Evolutionary conservation across 441 rosid genomes (phyloP).

Genomic region (Adansonia gregorii): DNA sequence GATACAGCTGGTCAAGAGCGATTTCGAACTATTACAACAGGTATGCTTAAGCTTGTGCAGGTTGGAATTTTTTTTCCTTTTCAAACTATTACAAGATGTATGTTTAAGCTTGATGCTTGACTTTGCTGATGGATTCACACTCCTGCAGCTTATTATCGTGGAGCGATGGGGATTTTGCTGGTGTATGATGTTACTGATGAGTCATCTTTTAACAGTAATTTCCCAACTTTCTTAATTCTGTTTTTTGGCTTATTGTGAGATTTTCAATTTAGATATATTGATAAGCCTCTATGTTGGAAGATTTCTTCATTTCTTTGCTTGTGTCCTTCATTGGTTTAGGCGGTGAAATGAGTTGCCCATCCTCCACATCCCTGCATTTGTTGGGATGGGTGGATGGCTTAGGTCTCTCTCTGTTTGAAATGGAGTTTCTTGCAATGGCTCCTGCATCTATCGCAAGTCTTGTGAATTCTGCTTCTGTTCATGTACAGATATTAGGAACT

Average conservation of each 20-base stretch:
- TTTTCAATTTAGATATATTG: neutral
- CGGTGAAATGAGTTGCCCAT: conserved; percentile 9
- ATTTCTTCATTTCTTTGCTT: conserved; percentile 9
- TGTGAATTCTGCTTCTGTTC: conserved; percentile 24
- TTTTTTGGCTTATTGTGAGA: conserved; percentile 6
- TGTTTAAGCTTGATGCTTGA: too few relatives aligned
- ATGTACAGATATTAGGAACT: conserved; percentile 64
- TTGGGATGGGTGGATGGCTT: conserved; percentile 12
- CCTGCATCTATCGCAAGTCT: conserved; percentile 24
- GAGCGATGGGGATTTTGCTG: conserved; percentile 77
- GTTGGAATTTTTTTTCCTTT: too few relatives aligned
- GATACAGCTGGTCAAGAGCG: conserved; percentile 68
- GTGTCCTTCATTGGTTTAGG: conserved; percentile 15
- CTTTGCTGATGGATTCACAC: conserved; percentile 13
- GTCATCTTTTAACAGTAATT: conserved; percentile 57
- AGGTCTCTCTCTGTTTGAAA: conserved; percentile 8
- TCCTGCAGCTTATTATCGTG: conserved; percentile 70
- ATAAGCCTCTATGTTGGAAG: conserved; percentile 3
- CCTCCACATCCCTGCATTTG: conserved; percentile 17
- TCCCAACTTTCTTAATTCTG: neutral
- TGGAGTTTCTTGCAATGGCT: conserved; percentile 20
- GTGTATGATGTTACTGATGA: conserved; percentile 60
- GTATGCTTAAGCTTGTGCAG: conserved; percentile 30
- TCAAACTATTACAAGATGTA: too few relatives aligned
- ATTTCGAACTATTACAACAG: conserved; percentile 59